Base-by-base conservation (phyloP, 108 stramenopile genomes). In the Skeletonema grethae region DNA sequence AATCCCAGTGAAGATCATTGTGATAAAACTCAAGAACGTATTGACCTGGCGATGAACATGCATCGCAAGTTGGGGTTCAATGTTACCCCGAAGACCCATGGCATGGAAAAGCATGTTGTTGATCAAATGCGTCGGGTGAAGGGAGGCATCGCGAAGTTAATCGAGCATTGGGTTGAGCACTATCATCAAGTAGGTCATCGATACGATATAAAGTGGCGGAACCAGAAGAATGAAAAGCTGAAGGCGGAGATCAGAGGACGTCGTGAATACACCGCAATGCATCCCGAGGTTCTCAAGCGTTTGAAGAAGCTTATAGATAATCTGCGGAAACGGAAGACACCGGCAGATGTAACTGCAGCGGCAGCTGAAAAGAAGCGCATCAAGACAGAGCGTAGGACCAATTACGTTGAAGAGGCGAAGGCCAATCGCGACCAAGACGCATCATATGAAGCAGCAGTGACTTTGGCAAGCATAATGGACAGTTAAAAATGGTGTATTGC, bases 91-190 rank as follows among this genome's bases (percentile, higher is more conserved):
- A 72, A 72, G 31, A 24, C 62, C 31, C 48, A 72, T 63, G 70
- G 70, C 18, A 62, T 71, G 61, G 70, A 72, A 63, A 48, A 61
- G 28, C 71, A 72, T 63, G 38, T 72, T 61, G 48, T 25, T 48
- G 18, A 34, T 22, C 71, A 72, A 53, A 62, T 72, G 61, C 61
- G 32, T 53, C 45, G 20, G 15, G 50, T 63, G 22, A 7, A 41
- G 10, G 43, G 71, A 11, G 61, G 71, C 20, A 72, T 72, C 29
- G 18, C 30, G n/a, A 48, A 36, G 30, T 46, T 70, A 39, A 70
- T 70, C 39, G 61, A 72, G 43, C 50, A 72, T 34, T 72, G 71
- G 71, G 50, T 72, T 32, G 71, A 63, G 62, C 57, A 72, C 15
- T 71, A 60, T 34, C 61, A 72, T 56, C 71, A 72, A 53, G 35